phyloP scores from a whole-genome alignment of 768 basidiomycete genomes.

The Podaxis carcinomalis region DNA sequence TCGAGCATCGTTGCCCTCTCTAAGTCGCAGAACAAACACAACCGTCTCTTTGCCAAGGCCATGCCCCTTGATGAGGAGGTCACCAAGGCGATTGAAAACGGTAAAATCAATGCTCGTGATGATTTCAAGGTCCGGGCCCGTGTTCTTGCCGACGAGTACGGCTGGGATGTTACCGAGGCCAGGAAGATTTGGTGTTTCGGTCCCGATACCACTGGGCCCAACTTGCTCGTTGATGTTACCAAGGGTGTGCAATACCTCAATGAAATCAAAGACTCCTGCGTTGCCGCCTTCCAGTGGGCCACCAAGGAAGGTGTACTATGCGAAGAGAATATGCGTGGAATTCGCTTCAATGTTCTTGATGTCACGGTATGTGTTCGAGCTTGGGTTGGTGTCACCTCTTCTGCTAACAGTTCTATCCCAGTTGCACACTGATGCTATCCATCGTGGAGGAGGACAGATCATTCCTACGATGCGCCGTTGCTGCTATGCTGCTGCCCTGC shows the following conservation, averaged over 20 bases:
- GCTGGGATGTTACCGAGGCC: constrained; percentile 99
- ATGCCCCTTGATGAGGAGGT: constrained; percentile 92
- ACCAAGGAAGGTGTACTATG: constrained; percentile 96
- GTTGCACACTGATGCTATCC: constrained; percentile 98
- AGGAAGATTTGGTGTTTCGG: constrained; percentile 99
- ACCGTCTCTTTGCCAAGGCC: constrained; percentile 94
- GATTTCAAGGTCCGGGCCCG: constrained; percentile 98
- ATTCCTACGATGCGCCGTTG: constrained; percentile 97
- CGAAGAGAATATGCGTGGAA: constrained; percentile 99
- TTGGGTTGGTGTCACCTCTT: not conserved
- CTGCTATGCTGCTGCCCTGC: constrained; percentile 91
- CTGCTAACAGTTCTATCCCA: constrained; percentile 24
- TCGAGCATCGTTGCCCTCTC: constrained; percentile 95
- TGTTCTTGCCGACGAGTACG: constrained; percentile 90
- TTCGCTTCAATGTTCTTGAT: constrained; percentile 94
- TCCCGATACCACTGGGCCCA: constrained; percentile 95
- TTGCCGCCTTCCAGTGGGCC: constrained; percentile 99
- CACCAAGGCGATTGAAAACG: constrained; percentile 85
- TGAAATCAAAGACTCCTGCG: constrained; percentile 99
- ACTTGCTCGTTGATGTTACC: constrained; percentile 95
- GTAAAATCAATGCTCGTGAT: constrained; percentile 84
- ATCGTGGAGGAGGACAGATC: constrained; percentile 98
- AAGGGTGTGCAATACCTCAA: constrained; percentile 99
- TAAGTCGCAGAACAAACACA: constrained; percentile 99
- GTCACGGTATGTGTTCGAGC: constrained; percentile 64